Base-by-base conservation (phyloP, 805 yeast genomes). In the Lachancea mirantina region DNA sequence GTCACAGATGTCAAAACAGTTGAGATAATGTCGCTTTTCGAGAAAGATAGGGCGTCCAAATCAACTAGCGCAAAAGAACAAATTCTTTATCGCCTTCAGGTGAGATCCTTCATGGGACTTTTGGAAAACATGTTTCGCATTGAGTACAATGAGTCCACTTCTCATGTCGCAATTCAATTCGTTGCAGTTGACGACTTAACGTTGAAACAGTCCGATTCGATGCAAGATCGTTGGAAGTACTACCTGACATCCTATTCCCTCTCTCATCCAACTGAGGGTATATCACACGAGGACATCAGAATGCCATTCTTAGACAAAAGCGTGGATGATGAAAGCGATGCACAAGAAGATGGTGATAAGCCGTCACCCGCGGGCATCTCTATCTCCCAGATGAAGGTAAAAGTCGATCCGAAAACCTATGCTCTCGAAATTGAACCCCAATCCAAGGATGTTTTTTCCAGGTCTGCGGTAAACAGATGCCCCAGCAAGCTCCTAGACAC, bases 191-290 rank as follows among this genome's bases (percentile, higher is more conserved):
- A 85, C 50, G 97, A 89, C 52, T 64, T 88, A 47, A 88, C 97
- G 0, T 69, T 88, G 50, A 78, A 78, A 38, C 84, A 83, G 42
- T 67, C 71, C 8, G 65, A 68, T 45, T 71, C 77, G 14, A 74
- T 76, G 3, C 89, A 83, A 46, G 94, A 84, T 43, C 74, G 74
- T 49, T 92, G 95, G 82, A 88, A 85, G 54, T 89, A 92, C 62
- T 92, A 92, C 53, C 71, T 92, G 31, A 89, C 97, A 0, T 83
- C 94, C 26, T 92, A 82, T 57, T 74, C 88, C 26, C 81, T 92
- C 83, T 81, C 95, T 3, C 94, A 85, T 49, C 97, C 98, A 23
- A 92, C 99, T 2, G 99, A 92, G 58, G 97, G 97, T 19, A 81
- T 92, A 11, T 78, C 85, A 11, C 74, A 84, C 13, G 76, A 81